Percentiles rank a stretch among this genome's conserved stretches.
phyloP scores from a whole-genome alignment of 768 basidiomycete species.

The Tricholoma furcatifolium region DNA sequence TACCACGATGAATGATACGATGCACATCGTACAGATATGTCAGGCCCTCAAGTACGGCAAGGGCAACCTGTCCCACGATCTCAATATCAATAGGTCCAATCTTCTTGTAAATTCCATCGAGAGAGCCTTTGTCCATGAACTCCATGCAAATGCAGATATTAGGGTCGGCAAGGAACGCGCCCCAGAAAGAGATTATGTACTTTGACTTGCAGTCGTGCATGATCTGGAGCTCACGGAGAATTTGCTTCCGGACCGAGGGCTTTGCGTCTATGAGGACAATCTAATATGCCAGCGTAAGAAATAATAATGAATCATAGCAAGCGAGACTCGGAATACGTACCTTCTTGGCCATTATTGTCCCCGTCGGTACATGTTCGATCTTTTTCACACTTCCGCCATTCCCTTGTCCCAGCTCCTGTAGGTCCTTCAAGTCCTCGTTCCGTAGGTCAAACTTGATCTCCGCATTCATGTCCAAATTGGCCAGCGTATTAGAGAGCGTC shows the following conservation, averaged over 20 bases:
- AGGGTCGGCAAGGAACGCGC: conserved; percentile 94
- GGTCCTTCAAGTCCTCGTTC: conserved; percentile 87
- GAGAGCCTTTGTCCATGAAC: conserved; percentile 88
- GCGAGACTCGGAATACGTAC: conserved; percentile 39
- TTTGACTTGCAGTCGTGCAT: conserved; percentile 96
- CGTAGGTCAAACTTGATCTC: conserved; percentile 83
- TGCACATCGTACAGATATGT: conserved; percentile 98
- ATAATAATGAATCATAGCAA: not conserved
- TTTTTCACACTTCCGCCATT: conserved; percentile 98
- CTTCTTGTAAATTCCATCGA: conserved; percentile 95
- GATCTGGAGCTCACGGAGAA: conserved; percentile 95
- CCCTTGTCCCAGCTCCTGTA: conserved; percentile 91
- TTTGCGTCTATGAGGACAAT: conserved; percentile 97
- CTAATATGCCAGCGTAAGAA: conserved; percentile 36
- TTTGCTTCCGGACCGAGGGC: conserved; percentile 95
- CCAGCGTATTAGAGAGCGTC: conserved; percentile 79
- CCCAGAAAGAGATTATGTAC: conserved; percentile 96
- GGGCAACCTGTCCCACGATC: conserved; percentile 90
- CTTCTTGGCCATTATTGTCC: conserved; percentile 98
- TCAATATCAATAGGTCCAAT: conserved; percentile 93
- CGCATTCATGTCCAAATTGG: conserved; percentile 81
- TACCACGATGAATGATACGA: conserved; percentile 97
- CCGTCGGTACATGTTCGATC: conserved; percentile 89
- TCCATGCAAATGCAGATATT: conserved; percentile 99
- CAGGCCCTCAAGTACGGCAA: conserved; percentile 91